Evolutionary conservation across 345 rosid genomes (phyloP).

Genomic region (Salix purpurea): DNA sequence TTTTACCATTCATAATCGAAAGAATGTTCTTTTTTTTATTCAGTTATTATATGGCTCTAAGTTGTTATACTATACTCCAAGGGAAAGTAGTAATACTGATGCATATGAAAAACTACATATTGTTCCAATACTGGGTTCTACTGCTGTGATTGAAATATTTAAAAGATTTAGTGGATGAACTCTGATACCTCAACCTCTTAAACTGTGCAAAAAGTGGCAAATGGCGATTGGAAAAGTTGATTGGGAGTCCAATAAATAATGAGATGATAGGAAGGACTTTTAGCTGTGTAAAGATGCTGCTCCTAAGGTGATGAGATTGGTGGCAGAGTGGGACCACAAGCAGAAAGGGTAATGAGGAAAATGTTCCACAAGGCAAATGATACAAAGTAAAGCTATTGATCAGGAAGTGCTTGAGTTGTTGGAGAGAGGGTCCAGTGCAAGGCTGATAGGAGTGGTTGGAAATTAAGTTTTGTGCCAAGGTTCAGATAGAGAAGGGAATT

Average conservation of each 20-base stretch:
- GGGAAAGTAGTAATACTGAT: background rate
- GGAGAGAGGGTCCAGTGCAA: conserved; percentile 78
- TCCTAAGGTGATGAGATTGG: conserved; percentile 86
- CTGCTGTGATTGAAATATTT: background rate
- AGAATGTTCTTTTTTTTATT: background rate
- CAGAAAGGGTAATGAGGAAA: conserved; percentile 68
- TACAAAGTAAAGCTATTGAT: conserved; percentile 51
- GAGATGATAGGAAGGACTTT: conserved; percentile 80
- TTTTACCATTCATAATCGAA: background rate
- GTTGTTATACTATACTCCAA: background rate
- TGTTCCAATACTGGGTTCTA: too few species aligned
- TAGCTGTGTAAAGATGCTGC: conserved; percentile 71
- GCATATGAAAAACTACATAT: background rate
- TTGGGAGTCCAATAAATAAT: conserved; percentile 77
- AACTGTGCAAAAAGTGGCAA: conserved; percentile 19
- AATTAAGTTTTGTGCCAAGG: conserved; percentile 71
- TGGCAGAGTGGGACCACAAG: conserved; percentile 70
- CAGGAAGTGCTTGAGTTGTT: conserved; percentile 91
- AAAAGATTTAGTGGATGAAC: background rate
- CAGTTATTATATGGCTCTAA: background rate
- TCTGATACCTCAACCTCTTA: background rate
- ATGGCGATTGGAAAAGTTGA: conserved; percentile 75
- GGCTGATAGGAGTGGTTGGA: conserved; percentile 65
- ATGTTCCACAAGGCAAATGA: conserved; percentile 74
- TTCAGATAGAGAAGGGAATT: conserved; percentile 89